These are phyloP conservation scores for Mycena sanguinolenta DNA, from an alignment of 768 basidiomycete species.

Conservation along the genomic window DNA sequence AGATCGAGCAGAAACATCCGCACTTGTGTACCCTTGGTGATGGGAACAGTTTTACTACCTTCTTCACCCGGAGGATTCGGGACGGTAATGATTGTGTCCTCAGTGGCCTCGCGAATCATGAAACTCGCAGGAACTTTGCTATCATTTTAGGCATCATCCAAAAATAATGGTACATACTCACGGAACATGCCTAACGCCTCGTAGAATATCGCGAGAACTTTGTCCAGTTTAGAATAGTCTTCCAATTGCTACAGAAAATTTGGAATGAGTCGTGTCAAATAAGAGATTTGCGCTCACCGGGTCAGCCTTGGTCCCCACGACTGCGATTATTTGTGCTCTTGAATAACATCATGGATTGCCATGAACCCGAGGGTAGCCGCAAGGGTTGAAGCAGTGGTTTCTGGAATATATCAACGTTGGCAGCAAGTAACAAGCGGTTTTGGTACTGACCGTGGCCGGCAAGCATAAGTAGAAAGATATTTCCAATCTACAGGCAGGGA, in stretches of 20 bases:
- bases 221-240: slow-evolving; percentile 40
- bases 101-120: slow-evolving; percentile 43
- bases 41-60: slow-evolving; percentile 38
- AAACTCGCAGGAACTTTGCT: slow-evolving; percentile 39
- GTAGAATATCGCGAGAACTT: slow-evolving; percentile 46
- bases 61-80: slow-evolving; percentile 45
- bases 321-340: slow-evolving; percentile 59
- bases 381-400: slow-evolving; percentile 65
- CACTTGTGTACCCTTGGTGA: slow-evolving; percentile 41
- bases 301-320: slow-evolving; percentile 53
- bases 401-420: slow-evolving; percentile 39
- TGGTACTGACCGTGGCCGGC: slow-evolving; percentile 67
- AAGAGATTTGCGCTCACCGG: slow-evolving; percentile 47
- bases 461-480: slow-evolving; percentile 65
- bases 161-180: slow-evolving; percentile 28
- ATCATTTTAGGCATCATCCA: neutral
- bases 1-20: neutral
- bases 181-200: slow-evolving; percentile 48
- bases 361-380: slow-evolving; percentile 63
- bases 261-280: neutral
- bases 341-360: slow-evolving; percentile 59
- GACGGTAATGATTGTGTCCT: slow-evolving; percentile 45
- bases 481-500: slow-evolving; percentile 57
- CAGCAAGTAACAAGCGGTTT: neutral
- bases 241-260: slow-evolving; percentile 15